Percentiles rank a stretch among this genome's conserved stretches.
These are phyloP conservation scores for Hortaea sp. DNA, from an alignment of 2,329 filamentous ascomycete species.

Conservation along the genomic window DNA sequence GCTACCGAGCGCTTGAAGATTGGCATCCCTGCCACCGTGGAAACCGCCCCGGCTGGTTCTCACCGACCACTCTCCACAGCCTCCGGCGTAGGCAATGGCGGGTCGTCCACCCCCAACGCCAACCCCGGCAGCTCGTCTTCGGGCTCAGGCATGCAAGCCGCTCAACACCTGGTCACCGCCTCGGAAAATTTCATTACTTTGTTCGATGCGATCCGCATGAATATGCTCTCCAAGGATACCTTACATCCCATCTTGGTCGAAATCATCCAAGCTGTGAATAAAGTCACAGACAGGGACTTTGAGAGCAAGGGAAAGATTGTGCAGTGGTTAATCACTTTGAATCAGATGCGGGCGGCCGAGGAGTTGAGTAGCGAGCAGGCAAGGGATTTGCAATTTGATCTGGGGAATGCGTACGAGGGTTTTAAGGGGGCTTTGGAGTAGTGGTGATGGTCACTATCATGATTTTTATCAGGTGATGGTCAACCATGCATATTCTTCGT, in stretches of 20 bases:
- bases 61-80: slow-evolving; percentile 7
- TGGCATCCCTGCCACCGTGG: slow-evolving; percentile 77
- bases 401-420: slow-evolving; percentile 86
- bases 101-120: slow-evolving; percentile 36
- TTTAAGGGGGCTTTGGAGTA: slow-evolving; percentile 67
- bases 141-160: slow-evolving; percentile 6
- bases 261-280: slow-evolving; percentile 94
- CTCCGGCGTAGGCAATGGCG: background rate
- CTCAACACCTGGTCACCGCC: slow-evolving; percentile 68
- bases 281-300: slow-evolving; percentile 90
- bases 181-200: slow-evolving; percentile 99
- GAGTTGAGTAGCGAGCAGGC: slow-evolving; percentile 81
- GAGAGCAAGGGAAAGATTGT: slow-evolving; percentile 95
- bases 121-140: slow-evolving; percentile 29
- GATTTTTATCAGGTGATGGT: no score
- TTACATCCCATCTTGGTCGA: slow-evolving; percentile 92
- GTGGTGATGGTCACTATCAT: no score
- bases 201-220: slow-evolving; percentile 85
- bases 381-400: slow-evolving; percentile 81
- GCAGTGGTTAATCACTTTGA: slow-evolving; percentile 93
- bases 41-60: slow-evolving; percentile 42
- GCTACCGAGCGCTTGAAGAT: slow-evolving; percentile 88
- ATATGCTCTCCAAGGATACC: slow-evolving; percentile 87
- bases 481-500: no score
- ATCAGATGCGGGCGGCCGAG: slow-evolving; percentile 95